phyloP scores from a whole-genome alignment of 805 yeast species.

The Yamadazyma laniorum region DNA sequence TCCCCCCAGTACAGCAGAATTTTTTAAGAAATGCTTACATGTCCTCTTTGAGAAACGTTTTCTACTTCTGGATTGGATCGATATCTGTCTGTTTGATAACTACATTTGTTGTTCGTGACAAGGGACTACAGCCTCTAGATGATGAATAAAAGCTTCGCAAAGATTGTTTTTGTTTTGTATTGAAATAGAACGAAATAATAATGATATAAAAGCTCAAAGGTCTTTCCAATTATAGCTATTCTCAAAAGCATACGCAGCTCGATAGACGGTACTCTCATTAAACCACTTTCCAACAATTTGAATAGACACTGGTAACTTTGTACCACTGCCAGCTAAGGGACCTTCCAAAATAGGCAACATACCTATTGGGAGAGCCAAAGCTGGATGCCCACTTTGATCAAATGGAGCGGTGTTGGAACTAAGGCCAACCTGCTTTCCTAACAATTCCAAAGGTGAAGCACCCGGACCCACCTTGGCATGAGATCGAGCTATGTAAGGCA shows the following conservation, averaged over 20 bases:
- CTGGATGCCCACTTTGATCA: constrained; percentile 39
- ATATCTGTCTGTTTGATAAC: constrained; percentile 27
- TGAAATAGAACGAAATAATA: no score
- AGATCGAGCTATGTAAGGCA: constrained; percentile 26
- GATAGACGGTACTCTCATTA: constrained; percentile 28
- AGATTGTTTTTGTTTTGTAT: no score
- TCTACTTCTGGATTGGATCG: constrained; percentile 33
- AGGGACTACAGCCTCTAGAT: constrained; percentile 27
- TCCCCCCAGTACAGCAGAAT: constrained; percentile 18
- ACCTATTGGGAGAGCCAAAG: constrained; percentile 33
- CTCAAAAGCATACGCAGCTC: constrained; percentile 38
- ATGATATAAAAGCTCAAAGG: no score
- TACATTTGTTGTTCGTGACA: constrained; percentile 32
- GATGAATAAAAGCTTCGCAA: no score
- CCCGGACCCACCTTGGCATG: constrained; percentile 23
- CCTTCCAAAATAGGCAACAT: constrained; percentile 27
- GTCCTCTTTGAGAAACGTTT: constrained; percentile 26
- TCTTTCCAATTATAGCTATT: constrained; percentile 24
- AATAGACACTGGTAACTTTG: constrained; percentile 34
- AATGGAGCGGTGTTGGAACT: constrained; percentile 36
- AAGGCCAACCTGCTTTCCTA: constrained; percentile 29
- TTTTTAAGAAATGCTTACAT: constrained; percentile 22
- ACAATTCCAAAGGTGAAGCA: constrained; percentile 19
- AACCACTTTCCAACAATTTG: constrained; percentile 34
- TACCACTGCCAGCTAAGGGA: constrained; percentile 16